A percentile compares a stretch with the other conserved stretches of the same genome.
These are phyloP conservation scores for Fusarium nurragi DNA, from an alignment of 2,329 filamentous ascomycete genomes.

Conservation along the genomic window DNA sequence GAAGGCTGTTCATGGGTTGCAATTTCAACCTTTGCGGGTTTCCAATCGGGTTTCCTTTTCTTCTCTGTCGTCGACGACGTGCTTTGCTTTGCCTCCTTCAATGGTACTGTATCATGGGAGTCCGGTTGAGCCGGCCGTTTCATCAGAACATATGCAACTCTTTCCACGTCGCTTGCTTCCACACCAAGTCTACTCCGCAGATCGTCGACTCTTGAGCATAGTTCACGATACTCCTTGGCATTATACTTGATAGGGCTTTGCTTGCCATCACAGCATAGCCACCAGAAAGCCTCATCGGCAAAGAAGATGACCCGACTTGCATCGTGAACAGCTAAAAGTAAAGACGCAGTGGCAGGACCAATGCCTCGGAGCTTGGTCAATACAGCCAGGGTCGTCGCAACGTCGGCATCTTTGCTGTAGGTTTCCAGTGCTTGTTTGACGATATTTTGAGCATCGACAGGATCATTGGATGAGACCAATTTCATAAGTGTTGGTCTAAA, in stretches of 20 bases:
- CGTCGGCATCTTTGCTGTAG: slow-evolving; percentile 54
- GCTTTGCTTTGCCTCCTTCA: slow-evolving; percentile 17
- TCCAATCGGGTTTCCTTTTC: slow-evolving; percentile 38
- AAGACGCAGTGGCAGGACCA: slow-evolving; percentile 80
- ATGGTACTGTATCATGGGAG: background rate
- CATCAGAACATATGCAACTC: slow-evolving; percentile 75
- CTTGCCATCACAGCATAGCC: slow-evolving; percentile 68
- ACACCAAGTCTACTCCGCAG: slow-evolving; percentile 62
- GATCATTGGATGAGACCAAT: slow-evolving; percentile 69
- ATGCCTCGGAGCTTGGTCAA: slow-evolving; percentile 75
- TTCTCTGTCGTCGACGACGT: slow-evolving; percentile 7
- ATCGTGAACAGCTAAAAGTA: slow-evolving; percentile 73
- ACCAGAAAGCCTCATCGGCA: slow-evolving; percentile 81
- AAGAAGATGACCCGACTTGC: slow-evolving; percentile 74
- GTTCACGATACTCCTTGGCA: slow-evolving; percentile 70
- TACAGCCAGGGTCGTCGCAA: slow-evolving; percentile 59
- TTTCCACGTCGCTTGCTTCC: slow-evolving; percentile 71
- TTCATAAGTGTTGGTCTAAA: slow-evolving; percentile 70
- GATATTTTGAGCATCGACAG: slow-evolving; percentile 55
- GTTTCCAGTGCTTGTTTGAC: slow-evolving; percentile 62
- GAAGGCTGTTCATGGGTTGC: slow-evolving; percentile 20
- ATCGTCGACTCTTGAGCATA: slow-evolving; percentile 57
- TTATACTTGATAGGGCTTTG: slow-evolving; percentile 73
- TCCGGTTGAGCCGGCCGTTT: slow-evolving; percentile 47
- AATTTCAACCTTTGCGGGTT: slow-evolving; percentile 17